phyloP scores from a whole-genome alignment of 1,284 basidiomycete genomes.

The Filobasidium uniguttulatum region DNA sequence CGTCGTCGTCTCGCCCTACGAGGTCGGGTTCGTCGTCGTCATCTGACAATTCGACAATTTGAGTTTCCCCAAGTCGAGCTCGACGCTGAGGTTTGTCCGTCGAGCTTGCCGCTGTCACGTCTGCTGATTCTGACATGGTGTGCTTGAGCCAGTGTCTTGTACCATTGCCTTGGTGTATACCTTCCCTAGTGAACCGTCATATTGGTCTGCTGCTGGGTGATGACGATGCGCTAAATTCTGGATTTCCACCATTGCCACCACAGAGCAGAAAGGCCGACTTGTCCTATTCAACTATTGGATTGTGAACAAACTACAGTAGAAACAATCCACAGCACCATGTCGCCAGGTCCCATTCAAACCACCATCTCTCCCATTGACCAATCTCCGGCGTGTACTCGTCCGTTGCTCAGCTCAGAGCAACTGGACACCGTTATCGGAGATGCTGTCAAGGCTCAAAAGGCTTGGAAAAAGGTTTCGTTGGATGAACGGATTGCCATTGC shows the following conservation, averaged over 20 bases:
- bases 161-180: too few relatives aligned
- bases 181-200: too few relatives aligned
- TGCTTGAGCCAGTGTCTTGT: too few relatives aligned
- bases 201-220: too few relatives aligned
- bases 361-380: slow-evolving; percentile 42
- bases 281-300: too few relatives aligned
- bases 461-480: slow-evolving; percentile 56
- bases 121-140: too few relatives aligned
- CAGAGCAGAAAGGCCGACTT: too few relatives aligned
- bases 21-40: slow-evolving; percentile 6
- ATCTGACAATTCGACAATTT: slow-evolving; percentile 11
- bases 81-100: slow-evolving; percentile 1
- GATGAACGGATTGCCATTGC: slow-evolving; percentile 60
- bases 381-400: slow-evolving; percentile 35
- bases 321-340: slow-evolving; percentile 1
- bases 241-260: too few relatives aligned
- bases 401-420: slow-evolving; percentile 36
- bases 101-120: too few relatives aligned
- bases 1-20: slow-evolving; percentile 12
- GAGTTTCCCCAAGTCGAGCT: slow-evolving; percentile 12
- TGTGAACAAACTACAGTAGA: too few relatives aligned
- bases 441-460: slow-evolving; percentile 53
- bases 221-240: too few relatives aligned
- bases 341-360: slow-evolving; percentile 31
- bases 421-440: slow-evolving; percentile 49